A percentile compares a stretch with the other conserved stretches of the same genome.
Conservation (phyloP, 352 stramenopile species). For the Pythium apleroticum region DNA sequence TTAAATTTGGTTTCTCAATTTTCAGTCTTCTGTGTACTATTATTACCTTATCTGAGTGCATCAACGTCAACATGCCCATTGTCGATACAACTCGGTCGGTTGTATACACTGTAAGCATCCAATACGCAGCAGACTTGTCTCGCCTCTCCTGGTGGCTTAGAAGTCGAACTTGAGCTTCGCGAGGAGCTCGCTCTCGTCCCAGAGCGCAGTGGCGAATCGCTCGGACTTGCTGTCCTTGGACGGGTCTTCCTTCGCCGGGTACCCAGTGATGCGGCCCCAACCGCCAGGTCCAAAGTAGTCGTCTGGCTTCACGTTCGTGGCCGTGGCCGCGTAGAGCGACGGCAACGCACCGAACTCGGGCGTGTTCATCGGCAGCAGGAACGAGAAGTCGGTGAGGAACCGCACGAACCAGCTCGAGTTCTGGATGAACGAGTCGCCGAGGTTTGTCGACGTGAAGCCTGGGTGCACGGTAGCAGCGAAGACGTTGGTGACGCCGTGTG, state of each 20-base stretch:
- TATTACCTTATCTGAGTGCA: slow-evolving; percentile 1
- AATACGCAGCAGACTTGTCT: too few species aligned
- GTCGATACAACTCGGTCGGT: too few species aligned
- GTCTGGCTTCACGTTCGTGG: slow-evolving; percentile 24
- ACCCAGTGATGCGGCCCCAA: slow-evolving; percentile 30
- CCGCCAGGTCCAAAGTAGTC: slow-evolving; percentile 38
- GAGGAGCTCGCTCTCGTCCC: slow-evolving; percentile 44
- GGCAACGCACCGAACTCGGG: slow-evolving; percentile 43
- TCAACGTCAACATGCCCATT: slow-evolving; percentile 28
- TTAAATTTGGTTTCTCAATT: not conserved
- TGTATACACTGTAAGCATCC: too few species aligned
- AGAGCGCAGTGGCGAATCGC: slow-evolving; percentile 32
- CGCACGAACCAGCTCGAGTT: not conserved
- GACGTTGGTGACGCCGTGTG: slow-evolving; percentile 25
- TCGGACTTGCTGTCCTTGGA: slow-evolving; percentile 30
- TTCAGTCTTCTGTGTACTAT: not conserved
- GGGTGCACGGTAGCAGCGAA: slow-evolving; percentile 31
- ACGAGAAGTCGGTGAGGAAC: not conserved
- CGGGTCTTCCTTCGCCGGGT: slow-evolving; percentile 38
- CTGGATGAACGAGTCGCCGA: slow-evolving; percentile 32
- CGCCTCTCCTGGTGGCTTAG: too few species aligned
- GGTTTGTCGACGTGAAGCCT: slow-evolving; percentile 36
- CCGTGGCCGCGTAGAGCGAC: slow-evolving; percentile 46
- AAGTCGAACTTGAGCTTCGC: slow-evolving; percentile 27
- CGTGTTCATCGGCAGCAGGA: slow-evolving; percentile 37